Conservation (phyloP, 805 yeast species). For the Schizosaccharomyces lindneri region DNA sequence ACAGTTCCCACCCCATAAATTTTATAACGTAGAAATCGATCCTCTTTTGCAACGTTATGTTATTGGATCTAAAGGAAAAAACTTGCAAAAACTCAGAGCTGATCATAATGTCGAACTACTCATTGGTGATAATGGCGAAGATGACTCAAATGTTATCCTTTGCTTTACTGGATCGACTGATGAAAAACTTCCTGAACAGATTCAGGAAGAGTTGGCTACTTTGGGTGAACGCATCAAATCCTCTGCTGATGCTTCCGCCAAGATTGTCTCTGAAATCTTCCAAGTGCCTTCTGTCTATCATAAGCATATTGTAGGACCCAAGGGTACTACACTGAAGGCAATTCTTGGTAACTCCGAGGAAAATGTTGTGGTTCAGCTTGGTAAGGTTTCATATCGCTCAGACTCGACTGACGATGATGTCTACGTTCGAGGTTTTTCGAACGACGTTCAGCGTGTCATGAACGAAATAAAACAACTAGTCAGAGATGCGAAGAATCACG, state of each 20-base stretch:
- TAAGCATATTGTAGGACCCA: constrained; percentile 33
- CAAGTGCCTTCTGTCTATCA: constrained; percentile 32
- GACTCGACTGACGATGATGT: constrained; percentile 26
- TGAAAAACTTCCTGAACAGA: constrained; percentile 25
- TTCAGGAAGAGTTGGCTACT: background rate
- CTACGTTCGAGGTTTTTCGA: constrained; percentile 41
- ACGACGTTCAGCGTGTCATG: constrained; percentile 31
- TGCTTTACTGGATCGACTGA: constrained; percentile 22
- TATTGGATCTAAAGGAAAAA: constrained; percentile 15
- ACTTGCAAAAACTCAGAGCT: constrained; percentile 12
- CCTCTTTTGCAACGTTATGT: constrained; percentile 29
- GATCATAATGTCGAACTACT: constrained; percentile 28
- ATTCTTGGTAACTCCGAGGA: constrained; percentile 18
- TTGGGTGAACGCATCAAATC: background rate
- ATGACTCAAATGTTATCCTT: constrained; percentile 23
- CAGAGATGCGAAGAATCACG: constrained; percentile 29
- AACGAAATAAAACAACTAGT: constrained; percentile 29
- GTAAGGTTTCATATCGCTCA: constrained; percentile 12
- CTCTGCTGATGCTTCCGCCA: constrained; percentile 1
- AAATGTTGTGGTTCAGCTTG: constrained; percentile 14
- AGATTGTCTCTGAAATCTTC: constrained; percentile 21
- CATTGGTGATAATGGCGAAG: constrained; percentile 20
- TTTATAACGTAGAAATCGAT: constrained; percentile 33
- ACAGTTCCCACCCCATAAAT: constrained; percentile 39
- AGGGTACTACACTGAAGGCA: constrained; percentile 29